Percentiles rank a stretch among this genome's conserved stretches.
These are phyloP conservation scores for Linum lewisii DNA, from an alignment of 345 rosid genomes.

Conservation along the genomic window DNA sequence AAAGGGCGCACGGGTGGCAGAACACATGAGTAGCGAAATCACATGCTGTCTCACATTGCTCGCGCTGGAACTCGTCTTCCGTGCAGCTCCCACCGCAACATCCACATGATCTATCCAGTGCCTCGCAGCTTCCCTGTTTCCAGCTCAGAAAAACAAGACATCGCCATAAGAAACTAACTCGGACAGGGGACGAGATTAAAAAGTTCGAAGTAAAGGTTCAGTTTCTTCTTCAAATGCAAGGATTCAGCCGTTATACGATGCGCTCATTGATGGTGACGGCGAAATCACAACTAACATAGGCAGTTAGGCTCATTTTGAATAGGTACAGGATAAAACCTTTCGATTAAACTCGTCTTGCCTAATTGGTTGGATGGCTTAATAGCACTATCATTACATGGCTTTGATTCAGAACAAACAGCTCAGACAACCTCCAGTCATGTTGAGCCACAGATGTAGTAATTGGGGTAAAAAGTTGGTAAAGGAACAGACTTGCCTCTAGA, in stretches of 20 bases:
- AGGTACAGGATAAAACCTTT: too few relatives aligned
- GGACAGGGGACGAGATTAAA: background rate
- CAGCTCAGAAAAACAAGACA: slow-evolving; percentile 2
- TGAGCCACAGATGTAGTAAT: background rate
- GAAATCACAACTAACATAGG: too few relatives aligned
- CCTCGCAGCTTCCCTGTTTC: slow-evolving; percentile 72
- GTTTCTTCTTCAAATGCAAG: too few relatives aligned
- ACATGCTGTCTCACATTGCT: slow-evolving; percentile 62
- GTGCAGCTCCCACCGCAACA: slow-evolving; percentile 59
- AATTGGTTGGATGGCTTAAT: too few relatives aligned
- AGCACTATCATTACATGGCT: too few relatives aligned
- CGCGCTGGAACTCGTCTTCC: slow-evolving; percentile 63
- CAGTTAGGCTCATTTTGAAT: too few relatives aligned
- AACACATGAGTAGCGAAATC: slow-evolving; percentile 67
- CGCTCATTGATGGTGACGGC: too few relatives aligned
- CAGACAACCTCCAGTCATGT: background rate
- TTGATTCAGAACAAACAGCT: background rate
- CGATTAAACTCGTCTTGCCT: too few relatives aligned
- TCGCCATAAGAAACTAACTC: background rate
- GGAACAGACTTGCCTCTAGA: slow-evolving; percentile 58
- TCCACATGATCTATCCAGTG: slow-evolving; percentile 71
- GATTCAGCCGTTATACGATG: too few relatives aligned
- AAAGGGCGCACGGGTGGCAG: slow-evolving; percentile 81
- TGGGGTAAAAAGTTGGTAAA: background rate
- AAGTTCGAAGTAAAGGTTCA: background rate